These are phyloP conservation scores for Populus tomentosa DNA, from an alignment of 441 rosid species.

Conservation along the genomic window DNA sequence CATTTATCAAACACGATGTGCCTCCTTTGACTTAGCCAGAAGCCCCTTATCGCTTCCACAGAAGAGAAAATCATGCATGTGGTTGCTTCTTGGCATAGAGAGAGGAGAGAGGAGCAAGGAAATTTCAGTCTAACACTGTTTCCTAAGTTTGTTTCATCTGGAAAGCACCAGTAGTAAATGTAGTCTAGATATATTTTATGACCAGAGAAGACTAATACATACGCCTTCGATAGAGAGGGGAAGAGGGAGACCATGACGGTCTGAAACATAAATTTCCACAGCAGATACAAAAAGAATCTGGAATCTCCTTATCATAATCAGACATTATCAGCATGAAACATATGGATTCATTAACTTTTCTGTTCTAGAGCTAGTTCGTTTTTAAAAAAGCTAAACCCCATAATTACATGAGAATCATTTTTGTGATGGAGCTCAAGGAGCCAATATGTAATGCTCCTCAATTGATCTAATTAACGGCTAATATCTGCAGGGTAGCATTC, in stretches of 20 bases:
- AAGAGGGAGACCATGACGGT: neutral
- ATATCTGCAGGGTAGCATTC: neutral
- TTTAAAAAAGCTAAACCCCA: neutral
- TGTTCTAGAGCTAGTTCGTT: neutral
- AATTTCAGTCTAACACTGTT: no score
- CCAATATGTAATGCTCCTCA: neutral
- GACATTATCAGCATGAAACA: neutral
- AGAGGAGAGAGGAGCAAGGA: neutral
- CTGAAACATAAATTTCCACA: no score
- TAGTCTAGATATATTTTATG: neutral
- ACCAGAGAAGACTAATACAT: neutral
- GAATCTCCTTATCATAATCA: neutral
- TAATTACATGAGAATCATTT: neutral
- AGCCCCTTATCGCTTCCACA: neutral
- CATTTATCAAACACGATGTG: neutral
- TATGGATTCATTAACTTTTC: neutral
- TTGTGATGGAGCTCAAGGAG: neutral
- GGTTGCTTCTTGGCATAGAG: no score
- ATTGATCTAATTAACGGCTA: neutral
- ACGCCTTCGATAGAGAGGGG: neutral
- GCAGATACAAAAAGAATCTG: neutral
- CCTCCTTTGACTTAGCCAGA: neutral
- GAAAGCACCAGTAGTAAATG: neutral
- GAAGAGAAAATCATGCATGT: neutral
- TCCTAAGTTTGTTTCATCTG: neutral